Conservation (phyloP, 1,284 basidiomycete species). For the Tilletia horrida region DNA sequence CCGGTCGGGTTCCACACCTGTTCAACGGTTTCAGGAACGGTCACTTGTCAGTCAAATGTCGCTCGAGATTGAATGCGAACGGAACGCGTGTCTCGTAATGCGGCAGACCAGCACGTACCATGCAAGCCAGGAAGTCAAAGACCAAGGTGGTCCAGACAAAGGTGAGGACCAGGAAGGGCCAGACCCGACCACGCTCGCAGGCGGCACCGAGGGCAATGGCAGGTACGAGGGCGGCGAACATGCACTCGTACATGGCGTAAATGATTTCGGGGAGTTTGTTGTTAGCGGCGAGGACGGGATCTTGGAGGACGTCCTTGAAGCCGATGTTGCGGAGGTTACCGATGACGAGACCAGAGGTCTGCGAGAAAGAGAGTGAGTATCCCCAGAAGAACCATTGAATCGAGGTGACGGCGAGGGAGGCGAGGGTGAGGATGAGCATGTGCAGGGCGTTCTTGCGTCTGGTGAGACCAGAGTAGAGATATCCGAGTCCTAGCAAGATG, state of each 20-base stretch:
- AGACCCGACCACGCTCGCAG: constrained; percentile 79
- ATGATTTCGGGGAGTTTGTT: constrained; percentile 60
- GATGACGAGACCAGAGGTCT: constrained; percentile 66
- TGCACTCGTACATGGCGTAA: constrained; percentile 57
- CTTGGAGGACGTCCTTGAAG: constrained; percentile 68
- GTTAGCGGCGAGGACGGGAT: constrained; percentile 68
- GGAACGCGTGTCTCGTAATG: background rate
- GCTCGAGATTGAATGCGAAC: constrained; percentile 50
- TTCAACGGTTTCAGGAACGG: constrained; percentile 58
- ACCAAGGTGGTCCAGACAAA: constrained; percentile 83
- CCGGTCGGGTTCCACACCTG: constrained; percentile 88
- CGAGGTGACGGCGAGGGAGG: constrained; percentile 47
- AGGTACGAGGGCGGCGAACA: constrained; percentile 59
- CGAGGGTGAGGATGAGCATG: constrained; percentile 59
- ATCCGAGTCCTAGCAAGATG: constrained; percentile 56
- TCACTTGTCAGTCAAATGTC: constrained; percentile 59
- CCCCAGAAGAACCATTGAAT: constrained; percentile 64
- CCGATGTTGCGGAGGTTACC: constrained; percentile 67
- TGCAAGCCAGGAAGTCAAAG: constrained; percentile 43
- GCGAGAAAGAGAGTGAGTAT: constrained; percentile 59
- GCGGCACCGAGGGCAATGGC: constrained; percentile 64
- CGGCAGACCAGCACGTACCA: background rate
- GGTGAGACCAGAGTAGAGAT: constrained; percentile 82
- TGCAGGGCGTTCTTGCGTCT: constrained; percentile 65
- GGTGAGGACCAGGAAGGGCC: constrained; percentile 81